Evolutionary conservation across 2,329 filamentous ascomycete species (phyloP), one percentile per base, ranked within the genome.

Genomic region (Ascochyta fabae): DNA sequence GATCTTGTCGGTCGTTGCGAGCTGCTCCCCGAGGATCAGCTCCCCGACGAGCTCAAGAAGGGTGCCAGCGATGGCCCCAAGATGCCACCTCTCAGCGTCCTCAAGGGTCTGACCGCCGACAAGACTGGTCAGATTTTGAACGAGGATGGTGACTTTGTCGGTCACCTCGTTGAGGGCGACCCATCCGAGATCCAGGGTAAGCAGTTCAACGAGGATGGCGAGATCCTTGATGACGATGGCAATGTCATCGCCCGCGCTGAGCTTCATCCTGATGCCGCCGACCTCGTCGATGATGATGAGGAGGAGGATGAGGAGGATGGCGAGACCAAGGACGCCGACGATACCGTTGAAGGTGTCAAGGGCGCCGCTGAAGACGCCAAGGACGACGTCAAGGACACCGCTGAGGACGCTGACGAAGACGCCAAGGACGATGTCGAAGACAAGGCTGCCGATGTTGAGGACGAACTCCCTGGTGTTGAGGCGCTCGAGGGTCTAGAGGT

Each of bases 1-100:
- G 79, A 83, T 59, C 78, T 84, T 23, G 80, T 85, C 43, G 83
- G 83, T 46, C 81, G 81, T 52, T 78, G 80, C 48, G 81, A 83
- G 59, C 74, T 82, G 31, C 73, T 79, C 16, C 79, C 80, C 13
- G 79, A 81, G 34, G 69, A 74, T 39, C 54, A 57, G 35, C 43
- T 57, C 24, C 72, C 74, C 43, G 74, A 80, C 59, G 73, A 78
- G 49, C 77, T 80, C 53, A 62, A 78, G 24, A 65, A 75, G 38
- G 66, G 73, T 33, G 75, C 67, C 6, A 66, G 63, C 34, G 73
- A 73, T 42, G 71, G 66, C 0, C 63, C 63, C 34, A 75, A 78
- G 53, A 67, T 81, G 54, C 80, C 80, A n/a, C 69, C 75, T 49
- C 70, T 81, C 44, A 72, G 72, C 47, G 78, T 82, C 56, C 68